phyloP scores from a whole-genome alignment of 2,329 filamentous ascomycete species.

The Aspergillus eucalypticola region DNA sequence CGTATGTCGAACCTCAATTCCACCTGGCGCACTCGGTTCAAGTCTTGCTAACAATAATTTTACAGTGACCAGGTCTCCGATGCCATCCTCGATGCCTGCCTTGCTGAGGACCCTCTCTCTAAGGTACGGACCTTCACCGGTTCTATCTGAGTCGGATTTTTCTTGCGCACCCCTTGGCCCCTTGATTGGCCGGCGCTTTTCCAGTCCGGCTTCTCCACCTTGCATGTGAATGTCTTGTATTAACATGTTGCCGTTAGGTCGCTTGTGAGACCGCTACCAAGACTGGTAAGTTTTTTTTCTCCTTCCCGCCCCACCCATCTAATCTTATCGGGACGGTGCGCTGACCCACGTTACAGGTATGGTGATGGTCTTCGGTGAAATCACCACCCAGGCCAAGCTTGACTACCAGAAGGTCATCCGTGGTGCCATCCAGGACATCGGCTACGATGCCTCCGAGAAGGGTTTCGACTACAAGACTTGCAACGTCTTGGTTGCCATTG shows the following conservation, averaged over 20 bases:
- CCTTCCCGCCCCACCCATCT: neutral
- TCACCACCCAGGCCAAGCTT: constrained; percentile 90
- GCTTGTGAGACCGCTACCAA: constrained; percentile 99
- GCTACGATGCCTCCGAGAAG: constrained; percentile 95
- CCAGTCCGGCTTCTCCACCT: neutral
- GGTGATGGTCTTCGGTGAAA: constrained; percentile 99
- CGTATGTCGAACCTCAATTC: constrained; percentile 48
- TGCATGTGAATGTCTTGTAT: constrained; percentile 11
- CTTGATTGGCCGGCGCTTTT: constrained; percentile 7
- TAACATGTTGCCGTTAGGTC: constrained; percentile 50
- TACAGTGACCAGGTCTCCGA: constrained; percentile 90
- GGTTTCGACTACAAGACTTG: constrained; percentile 99
- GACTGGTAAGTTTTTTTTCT: constrained; percentile 66
- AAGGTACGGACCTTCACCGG: constrained; percentile 57
- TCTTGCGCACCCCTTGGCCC: constrained; percentile 5
- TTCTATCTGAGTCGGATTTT: constrained; percentile 6
- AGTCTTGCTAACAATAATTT: constrained; percentile 14
- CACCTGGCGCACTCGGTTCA: neutral
- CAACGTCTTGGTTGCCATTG: constrained; percentile 97
- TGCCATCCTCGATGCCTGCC: constrained; percentile 96
- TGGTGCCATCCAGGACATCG: constrained; percentile 94
- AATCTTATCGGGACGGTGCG: constrained; percentile 17
- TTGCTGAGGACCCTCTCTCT: constrained; percentile 91
- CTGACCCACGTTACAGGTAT: constrained; percentile 52
- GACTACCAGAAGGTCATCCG: constrained; percentile 99